These are phyloP conservation scores for Seiridium unicorne DNA, from an alignment of 2,329 filamentous ascomycete genomes.

Conservation along the genomic window DNA sequence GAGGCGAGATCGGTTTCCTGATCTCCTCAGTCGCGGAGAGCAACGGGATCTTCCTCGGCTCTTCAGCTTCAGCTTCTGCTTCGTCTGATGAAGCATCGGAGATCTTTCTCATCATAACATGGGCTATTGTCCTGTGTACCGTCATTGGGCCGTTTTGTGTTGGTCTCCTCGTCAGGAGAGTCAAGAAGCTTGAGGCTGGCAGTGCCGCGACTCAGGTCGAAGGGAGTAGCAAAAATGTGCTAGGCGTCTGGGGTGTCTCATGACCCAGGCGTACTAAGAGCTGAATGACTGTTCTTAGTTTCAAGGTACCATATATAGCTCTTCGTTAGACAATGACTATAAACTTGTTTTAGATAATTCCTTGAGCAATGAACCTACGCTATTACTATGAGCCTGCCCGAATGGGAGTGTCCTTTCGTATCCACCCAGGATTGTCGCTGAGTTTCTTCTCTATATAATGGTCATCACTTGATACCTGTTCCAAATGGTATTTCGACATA, in stretches of 20 bases:
- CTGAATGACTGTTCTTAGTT: too few species aligned
- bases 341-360: too few species aligned
- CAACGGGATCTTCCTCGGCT: conserved; percentile 37
- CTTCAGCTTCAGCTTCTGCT: conserved; percentile 6
- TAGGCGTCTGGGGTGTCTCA: conserved; percentile 27
- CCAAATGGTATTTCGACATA: too few species aligned
- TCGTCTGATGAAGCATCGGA: conserved; percentile 26
- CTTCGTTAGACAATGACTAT: too few species aligned
- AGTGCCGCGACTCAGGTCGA: conserved; percentile 8
- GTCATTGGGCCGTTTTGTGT: conserved; percentile 48
- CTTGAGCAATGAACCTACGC: too few species aligned
- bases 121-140: conserved; percentile 56
- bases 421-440: too few species aligned
- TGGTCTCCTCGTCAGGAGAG: conserved; percentile 42
- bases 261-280: not conserved
- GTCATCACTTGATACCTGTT: too few species aligned
- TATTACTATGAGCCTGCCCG: too few species aligned
- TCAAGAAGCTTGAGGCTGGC: conserved; percentile 32
- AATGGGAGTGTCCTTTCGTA: too few species aligned
- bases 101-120: conserved; percentile 51
- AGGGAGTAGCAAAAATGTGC: conserved; percentile 14
- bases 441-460: too few species aligned
- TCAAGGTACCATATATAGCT: too few species aligned
- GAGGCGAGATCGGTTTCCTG: conserved; percentile 79
- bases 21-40: conserved; percentile 68